Evolutionary conservation across 2,329 filamentous ascomycete genomes (phyloP), one percentile per base, ranked within the genome.

Genomic region (Penicillium sp.): DNA sequence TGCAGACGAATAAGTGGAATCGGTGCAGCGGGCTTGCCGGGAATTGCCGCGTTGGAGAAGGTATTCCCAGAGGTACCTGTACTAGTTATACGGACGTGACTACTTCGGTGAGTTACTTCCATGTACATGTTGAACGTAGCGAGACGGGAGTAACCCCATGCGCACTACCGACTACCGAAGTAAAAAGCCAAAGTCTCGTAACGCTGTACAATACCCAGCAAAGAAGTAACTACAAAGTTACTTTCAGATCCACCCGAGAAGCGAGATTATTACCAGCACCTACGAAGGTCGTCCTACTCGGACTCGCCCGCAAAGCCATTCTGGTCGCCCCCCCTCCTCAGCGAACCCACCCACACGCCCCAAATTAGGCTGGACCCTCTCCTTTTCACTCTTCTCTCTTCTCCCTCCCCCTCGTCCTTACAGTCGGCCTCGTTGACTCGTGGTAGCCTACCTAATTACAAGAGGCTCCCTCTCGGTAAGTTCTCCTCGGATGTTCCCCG

Each of bases 341-440:
- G 51, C 47, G 54, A 56, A 56, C 54, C 54, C 54, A 53, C 39
- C 39, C 42, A 41, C 51, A 47, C 47, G 40, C 53, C 53, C 55
- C 54, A 47, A 51, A 57, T 45, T 44, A 47, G 36, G 24, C 41
- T 30, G 50, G 55, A 56, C 49, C 62, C 63, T 59, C 58, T 63
- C 59, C 58, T 63, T 58, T 59, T 61, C 51, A n/a, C 45, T 46
- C 43, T 56, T 49, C 48, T 51, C 48, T 20, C 9, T 18, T 36
- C 18, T 46, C 51, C 52, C 48, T 56, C 51, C 51, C 50, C 54
- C 46, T 49, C 46, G 43, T 43, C 49, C 52, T 50, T 44, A 54
- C 31, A 46, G 49, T 61, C 62, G 66, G 58, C 63, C 66, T 68
- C 64, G 66, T 69, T 67, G 46, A 60, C 64, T 71, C 65, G 68